Evolutionary conservation across 139 green algal genomes (phyloP).

Genomic region (Desmodesmus armatus): DNA sequence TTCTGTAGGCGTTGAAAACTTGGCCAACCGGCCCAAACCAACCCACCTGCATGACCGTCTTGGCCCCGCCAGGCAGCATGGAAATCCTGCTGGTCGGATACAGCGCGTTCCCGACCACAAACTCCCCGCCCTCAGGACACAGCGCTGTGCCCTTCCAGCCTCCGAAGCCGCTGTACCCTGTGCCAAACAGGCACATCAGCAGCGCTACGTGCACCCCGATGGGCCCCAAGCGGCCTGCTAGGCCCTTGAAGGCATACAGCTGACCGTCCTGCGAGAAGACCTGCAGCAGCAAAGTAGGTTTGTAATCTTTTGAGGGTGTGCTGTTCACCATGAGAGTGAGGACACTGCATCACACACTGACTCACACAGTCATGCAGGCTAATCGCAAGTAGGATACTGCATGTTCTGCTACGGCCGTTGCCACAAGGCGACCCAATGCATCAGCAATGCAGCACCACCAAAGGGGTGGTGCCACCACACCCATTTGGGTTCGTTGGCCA

Average conservation of each 20-base stretch:
- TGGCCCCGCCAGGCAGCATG: conserved; percentile 48
- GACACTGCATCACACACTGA: no score
- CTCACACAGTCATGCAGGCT: no score
- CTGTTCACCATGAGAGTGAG: neutral
- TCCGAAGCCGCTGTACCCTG: conserved; percentile 77
- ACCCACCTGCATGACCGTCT: conserved; percentile 65
- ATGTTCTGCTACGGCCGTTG: no score
- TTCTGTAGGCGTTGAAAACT: no score
- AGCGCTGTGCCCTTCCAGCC: conserved; percentile 86
- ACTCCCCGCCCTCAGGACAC: conserved; percentile 71
- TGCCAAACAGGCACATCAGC: conserved; percentile 86
- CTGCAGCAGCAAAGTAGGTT: no score
- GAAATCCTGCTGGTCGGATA: conserved; percentile 46
- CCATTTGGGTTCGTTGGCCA: no score
- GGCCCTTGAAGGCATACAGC: conserved; percentile 98
- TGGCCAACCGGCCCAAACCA: no score
- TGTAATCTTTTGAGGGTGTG: conserved; percentile 35
- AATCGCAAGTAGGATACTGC: no score
- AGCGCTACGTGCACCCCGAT: conserved; percentile 97
- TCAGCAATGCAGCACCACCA: no score
- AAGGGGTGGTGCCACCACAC: no score
- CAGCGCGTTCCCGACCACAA: conserved; percentile 55
- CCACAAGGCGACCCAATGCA: no score
- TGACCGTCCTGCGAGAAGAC: conserved; percentile 86
- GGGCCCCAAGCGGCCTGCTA: conserved; percentile 91